Evolutionary conservation across 306 rosid genomes (phyloP).

Genomic region (Prunus salicina): DNA sequence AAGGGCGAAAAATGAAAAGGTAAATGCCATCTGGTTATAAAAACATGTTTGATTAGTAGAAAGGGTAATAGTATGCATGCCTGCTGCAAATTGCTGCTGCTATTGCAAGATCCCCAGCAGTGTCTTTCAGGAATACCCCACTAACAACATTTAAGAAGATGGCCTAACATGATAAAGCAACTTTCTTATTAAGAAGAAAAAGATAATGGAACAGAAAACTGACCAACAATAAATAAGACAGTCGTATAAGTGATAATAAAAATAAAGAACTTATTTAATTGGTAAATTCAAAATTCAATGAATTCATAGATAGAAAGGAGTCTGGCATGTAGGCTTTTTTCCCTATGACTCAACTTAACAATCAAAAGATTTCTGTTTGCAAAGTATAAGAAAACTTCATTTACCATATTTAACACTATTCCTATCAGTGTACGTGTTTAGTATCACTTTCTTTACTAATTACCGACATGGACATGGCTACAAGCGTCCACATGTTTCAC

Average conservation of each 20-base stretch:
- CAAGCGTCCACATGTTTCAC: background rate
- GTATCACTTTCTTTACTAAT: background rate
- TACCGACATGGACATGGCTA: background rate
- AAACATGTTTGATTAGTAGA: background rate
- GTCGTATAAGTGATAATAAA: background rate
- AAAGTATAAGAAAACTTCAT: background rate
- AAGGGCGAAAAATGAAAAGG: background rate
- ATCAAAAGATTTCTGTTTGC: background rate
- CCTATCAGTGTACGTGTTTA: background rate
- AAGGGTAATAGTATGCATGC: slow-evolving; percentile 26
- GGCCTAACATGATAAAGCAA: slow-evolving; percentile 38
- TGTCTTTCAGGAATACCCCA: slow-evolving; percentile 66
- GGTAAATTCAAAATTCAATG: background rate
- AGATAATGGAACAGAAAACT: slow-evolving; percentile 9
- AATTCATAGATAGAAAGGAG: background rate
- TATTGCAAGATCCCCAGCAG: slow-evolving; percentile 95
- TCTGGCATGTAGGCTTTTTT: background rate
- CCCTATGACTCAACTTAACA: background rate
- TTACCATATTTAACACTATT: background rate
- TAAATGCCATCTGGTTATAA: background rate
- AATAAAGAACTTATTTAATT: background rate
- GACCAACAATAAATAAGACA: background rate
- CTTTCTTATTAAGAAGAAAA: slow-evolving; percentile 3
- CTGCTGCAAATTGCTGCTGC: slow-evolving; percentile 99
- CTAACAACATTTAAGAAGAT: slow-evolving; percentile 75